Percentiles rank a stretch among this genome's conserved stretches.
Conservation (phyloP, 2,329 filamentous ascomycete species). For the Scytalidium sp. region DNA sequence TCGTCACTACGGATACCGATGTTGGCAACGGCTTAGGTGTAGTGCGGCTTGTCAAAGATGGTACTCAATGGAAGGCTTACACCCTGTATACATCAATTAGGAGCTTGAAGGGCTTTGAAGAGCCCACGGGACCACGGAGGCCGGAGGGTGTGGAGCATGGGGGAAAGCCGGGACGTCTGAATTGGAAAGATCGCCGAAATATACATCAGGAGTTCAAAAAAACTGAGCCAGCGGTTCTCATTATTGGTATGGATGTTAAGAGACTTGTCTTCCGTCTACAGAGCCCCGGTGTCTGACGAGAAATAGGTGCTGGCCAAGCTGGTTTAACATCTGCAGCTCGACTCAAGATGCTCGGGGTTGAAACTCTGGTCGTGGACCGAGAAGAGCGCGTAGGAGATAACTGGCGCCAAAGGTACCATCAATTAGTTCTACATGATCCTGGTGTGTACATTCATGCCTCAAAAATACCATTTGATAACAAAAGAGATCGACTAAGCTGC, state of each 20-base stretch:
- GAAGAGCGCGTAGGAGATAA: conserved; percentile 59
- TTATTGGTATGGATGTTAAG: conserved; percentile 51
- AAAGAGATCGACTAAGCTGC: neutral
- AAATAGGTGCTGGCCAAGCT: conserved; percentile 54
- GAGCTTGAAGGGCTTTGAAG: conserved; percentile 52
- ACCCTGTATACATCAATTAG: conserved; percentile 60
- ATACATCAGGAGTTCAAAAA: conserved; percentile 38
- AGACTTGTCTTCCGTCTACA: neutral
- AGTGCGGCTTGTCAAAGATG: conserved; percentile 42
- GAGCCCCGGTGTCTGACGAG: neutral
- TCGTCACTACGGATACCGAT: conserved; percentile 50
- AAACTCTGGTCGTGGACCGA: conserved; percentile 55
- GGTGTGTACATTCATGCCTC: neutral
- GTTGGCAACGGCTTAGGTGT: conserved; percentile 56
- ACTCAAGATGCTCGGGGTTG: conserved; percentile 55
- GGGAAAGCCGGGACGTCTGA: conserved; percentile 46
- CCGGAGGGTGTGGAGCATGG: conserved; percentile 56
- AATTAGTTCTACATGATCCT: conserved; percentile 61
- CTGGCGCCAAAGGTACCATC: conserved; percentile 60
- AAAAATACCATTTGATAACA: neutral
- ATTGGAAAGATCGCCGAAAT: conserved; percentile 56
- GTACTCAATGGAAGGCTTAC: conserved; percentile 56
- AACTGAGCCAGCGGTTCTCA: conserved; percentile 53
- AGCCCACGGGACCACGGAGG: conserved; percentile 43
- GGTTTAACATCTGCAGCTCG: conserved; percentile 56